A percentile compares a stretch with the other conserved stretches of the same genome.
Evolutionary conservation across 2,329 filamentous ascomycete genomes (phyloP).

Genomic region (Tolypocladium ovalisporum): DNA sequence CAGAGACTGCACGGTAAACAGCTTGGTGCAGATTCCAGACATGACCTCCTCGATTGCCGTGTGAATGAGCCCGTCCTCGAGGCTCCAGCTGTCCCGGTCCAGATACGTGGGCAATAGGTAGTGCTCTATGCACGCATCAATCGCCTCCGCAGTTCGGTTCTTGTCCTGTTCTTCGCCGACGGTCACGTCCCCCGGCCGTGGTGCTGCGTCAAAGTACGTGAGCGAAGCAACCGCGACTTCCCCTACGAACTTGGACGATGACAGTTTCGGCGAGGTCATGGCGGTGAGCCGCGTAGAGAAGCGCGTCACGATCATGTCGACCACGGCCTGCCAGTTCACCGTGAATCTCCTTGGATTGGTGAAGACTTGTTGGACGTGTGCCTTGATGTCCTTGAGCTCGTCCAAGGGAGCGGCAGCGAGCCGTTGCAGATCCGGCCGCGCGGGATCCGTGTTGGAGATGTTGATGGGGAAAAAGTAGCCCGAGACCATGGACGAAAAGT

Average conservation of each 20-base stretch:
- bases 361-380: conserved; percentile 33
- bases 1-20: conserved; percentile 9
- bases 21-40: conserved; percentile 23
- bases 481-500: conserved; percentile 40
- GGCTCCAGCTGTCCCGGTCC: conserved; percentile 17
- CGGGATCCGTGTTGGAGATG: conserved; percentile 28
- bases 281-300: conserved; percentile 44
- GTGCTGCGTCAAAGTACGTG: conserved; percentile 24
- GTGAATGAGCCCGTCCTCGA: conserved; percentile 33
- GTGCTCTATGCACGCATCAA: conserved; percentile 32
- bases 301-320: conserved; percentile 54
- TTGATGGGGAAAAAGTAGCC: conserved; percentile 40
- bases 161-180: conserved; percentile 5
- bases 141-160: conserved; percentile 25
- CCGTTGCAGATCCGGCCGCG: conserved; percentile 21
- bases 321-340: conserved; percentile 54
- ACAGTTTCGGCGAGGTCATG: conserved; percentile 19
- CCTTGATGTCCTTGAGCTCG: conserved; percentile 24
- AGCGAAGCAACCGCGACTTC: conserved; percentile 11
- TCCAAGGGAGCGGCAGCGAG: conserved; percentile 14
- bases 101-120: conserved; percentile 24
- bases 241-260: conserved; percentile 16
- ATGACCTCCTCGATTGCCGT: conserved; percentile 29
- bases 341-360: conserved; percentile 14
- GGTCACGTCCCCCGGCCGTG: conserved; percentile 10